Percentiles rank a stretch among this genome's conserved stretches.
These are phyloP conservation scores for Jaltomata sinuosa DNA, from an alignment of 257 asterid genomes.

Conservation along the genomic window DNA sequence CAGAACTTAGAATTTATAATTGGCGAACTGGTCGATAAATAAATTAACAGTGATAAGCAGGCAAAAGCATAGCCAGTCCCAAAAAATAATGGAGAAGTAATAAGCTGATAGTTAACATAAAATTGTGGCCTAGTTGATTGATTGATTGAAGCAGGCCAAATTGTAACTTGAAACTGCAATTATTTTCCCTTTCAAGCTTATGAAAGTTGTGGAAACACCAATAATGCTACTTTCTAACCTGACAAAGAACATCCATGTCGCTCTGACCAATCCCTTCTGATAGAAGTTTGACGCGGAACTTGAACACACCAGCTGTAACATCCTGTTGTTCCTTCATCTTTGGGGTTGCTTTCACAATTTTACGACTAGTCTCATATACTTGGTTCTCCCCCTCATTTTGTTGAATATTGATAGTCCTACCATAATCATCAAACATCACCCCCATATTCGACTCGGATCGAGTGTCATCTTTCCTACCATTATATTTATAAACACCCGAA, in stretches of 20 bases:
- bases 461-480: conserved; percentile 32
- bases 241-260: conserved; percentile 83
- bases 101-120: background rate
- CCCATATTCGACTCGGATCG: conserved; percentile 9
- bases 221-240: conserved; percentile 32
- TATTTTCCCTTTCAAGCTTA: background rate
- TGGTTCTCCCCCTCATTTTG: conserved; percentile 29
- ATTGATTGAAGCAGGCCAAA: background rate
- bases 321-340: conserved; percentile 63
- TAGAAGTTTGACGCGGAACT: conserved; percentile 65
- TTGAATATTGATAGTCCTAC: conserved; percentile 57
- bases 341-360: conserved; percentile 63
- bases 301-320: conserved; percentile 52
- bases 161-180: background rate
- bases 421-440: conserved; percentile 85
- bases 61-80: background rate
- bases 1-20: background rate
- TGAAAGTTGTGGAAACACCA: background rate
- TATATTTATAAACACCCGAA: conserved; percentile 54
- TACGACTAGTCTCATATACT: conserved; percentile 25
- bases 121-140: background rate
- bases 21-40: background rate
- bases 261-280: conserved; percentile 70
- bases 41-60: background rate
- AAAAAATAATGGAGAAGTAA: background rate